phyloP scores from a whole-genome alignment of 345 rosid genomes.

The Syzygium aromaticum region DNA sequence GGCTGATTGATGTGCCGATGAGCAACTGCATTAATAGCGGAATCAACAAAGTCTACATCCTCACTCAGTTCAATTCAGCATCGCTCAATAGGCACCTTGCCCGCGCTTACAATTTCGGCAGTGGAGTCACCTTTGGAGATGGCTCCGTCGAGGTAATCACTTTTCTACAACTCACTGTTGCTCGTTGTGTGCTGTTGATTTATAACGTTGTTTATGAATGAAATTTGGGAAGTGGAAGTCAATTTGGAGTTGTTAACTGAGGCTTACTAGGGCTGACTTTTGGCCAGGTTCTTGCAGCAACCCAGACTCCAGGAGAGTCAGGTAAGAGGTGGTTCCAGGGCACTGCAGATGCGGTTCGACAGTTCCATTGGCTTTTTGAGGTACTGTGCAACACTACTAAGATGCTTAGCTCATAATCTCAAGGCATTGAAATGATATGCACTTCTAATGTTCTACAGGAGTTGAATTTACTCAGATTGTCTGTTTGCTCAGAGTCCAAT shows the following conservation, averaged over 20 bases:
- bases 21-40: conserved; percentile 97
- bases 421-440: neutral
- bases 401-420: neutral
- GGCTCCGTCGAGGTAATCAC: conserved; percentile 69
- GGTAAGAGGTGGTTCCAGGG: conserved; percentile 98
- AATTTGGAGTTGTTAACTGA: neutral
- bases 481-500: neutral
- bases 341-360: conserved; percentile 95
- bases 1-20: conserved; percentile 98
- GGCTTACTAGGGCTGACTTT: neutral
- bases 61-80: conserved; percentile 86
- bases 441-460: neutral
- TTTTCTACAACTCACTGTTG: neutral
- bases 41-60: conserved; percentile 90
- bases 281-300: conserved; percentile 75
- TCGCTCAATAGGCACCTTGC: conserved; percentile 85
- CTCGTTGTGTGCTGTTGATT: neutral
- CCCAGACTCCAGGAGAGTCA: conserved; percentile 88
- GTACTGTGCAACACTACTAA: conserved; percentile 11
- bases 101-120: conserved; percentile 74
- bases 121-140: conserved; percentile 70
- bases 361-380: conserved; percentile 98
- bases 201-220: neutral
- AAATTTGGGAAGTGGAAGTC: neutral
- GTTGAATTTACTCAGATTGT: neutral